These are phyloP conservation scores for Raffaelea deltoideospora DNA, from an alignment of 2,329 filamentous ascomycete species.

Conservation along the genomic window DNA sequence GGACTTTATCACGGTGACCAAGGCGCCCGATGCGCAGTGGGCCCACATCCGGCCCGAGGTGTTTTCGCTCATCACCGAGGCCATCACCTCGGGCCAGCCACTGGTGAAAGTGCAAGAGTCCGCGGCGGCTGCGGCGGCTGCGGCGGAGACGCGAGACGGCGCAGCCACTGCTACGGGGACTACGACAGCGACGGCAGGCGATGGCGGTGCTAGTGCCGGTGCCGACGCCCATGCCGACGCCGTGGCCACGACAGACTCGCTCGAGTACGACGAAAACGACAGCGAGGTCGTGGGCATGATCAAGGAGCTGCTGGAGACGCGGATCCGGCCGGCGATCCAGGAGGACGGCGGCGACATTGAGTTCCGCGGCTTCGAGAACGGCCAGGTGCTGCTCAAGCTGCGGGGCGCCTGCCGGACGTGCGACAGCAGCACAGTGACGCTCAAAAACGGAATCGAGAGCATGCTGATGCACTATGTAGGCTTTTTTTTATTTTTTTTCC, in stretches of 20 bases:
- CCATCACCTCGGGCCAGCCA: conserved; percentile 66
- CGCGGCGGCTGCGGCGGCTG: conserved; percentile 26
- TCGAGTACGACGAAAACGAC: conserved; percentile 80
- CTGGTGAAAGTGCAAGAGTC: no score
- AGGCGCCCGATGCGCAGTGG: conserved; percentile 79
- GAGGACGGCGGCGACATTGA: conserved; percentile 98
- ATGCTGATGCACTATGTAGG: conserved; percentile 95
- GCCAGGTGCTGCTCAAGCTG: conserved; percentile 73
- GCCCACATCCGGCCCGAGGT: conserved; percentile 89
- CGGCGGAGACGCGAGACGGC: neutral
- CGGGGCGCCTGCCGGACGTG: conserved; percentile 89
- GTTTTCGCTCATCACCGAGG: conserved; percentile 88
- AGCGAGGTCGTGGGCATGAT: conserved; percentile 96
- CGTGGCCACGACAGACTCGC: conserved; percentile 45
- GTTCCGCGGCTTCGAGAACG: conserved; percentile 76
- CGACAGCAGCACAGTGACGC: conserved; percentile 88
- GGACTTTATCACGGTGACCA: conserved; percentile 95
- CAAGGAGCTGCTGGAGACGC: conserved; percentile 89
- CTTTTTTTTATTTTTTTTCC: conserved; percentile 12
- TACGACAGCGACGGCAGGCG: neutral
- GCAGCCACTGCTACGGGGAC: no score
- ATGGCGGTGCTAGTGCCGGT: neutral
- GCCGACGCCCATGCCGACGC: conserved; percentile 11
- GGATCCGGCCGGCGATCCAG: conserved; percentile 89
- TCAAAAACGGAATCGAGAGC: conserved; percentile 95